These are phyloP conservation scores for Epichloe hybrida DNA, from an alignment of 2,329 filamentous ascomycete species.

Conservation along the genomic window DNA sequence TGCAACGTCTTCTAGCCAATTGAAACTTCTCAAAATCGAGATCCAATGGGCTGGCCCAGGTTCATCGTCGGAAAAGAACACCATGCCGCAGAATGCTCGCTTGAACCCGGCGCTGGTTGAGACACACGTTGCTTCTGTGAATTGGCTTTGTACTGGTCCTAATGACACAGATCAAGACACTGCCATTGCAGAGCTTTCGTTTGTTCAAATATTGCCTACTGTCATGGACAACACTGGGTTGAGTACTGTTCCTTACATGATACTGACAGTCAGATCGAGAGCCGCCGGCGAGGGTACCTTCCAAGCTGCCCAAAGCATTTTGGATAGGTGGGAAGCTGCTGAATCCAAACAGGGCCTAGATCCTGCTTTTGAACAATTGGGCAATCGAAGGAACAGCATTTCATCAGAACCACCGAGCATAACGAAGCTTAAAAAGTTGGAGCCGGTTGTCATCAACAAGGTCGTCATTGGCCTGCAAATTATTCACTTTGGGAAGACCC, in stretches of 20 bases:
- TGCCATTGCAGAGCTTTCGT: conserved; percentile 52
- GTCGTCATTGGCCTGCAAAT: conserved; percentile 55
- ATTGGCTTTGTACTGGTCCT: conserved; percentile 38
- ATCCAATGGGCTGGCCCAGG: conserved; percentile 57
- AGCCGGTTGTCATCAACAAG: conserved; percentile 58
- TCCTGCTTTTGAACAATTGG: conserved; percentile 64
- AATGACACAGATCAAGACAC: conserved; percentile 30
- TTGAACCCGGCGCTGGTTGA: conserved; percentile 41
- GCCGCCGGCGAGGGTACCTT: conserved; percentile 39
- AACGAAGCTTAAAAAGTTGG: conserved; percentile 44
- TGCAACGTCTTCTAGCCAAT: conserved; percentile 55
- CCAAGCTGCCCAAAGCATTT: conserved; percentile 55
- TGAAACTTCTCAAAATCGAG: conserved; percentile 59
- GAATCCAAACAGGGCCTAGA: conserved; percentile 55
- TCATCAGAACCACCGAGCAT: conserved; percentile 19
- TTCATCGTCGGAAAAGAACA: conserved; percentile 39
- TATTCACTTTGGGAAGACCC: conserved; percentile 55
- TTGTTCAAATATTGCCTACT: conserved; percentile 59
- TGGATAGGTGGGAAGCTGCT: conserved; percentile 74
- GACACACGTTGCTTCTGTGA: conserved; percentile 42
- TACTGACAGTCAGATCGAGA: conserved; percentile 62
- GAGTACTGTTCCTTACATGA: conserved; percentile 41
- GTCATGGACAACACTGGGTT: conserved; percentile 46
- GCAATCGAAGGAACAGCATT: conserved; percentile 43
- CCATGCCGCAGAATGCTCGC: conserved; percentile 29